A percentile compares a stretch with the other conserved stretches of the same genome.
phyloP scores from a whole-genome alignment of 768 basidiomycete species.

The Gymnopilus junonius region DNA sequence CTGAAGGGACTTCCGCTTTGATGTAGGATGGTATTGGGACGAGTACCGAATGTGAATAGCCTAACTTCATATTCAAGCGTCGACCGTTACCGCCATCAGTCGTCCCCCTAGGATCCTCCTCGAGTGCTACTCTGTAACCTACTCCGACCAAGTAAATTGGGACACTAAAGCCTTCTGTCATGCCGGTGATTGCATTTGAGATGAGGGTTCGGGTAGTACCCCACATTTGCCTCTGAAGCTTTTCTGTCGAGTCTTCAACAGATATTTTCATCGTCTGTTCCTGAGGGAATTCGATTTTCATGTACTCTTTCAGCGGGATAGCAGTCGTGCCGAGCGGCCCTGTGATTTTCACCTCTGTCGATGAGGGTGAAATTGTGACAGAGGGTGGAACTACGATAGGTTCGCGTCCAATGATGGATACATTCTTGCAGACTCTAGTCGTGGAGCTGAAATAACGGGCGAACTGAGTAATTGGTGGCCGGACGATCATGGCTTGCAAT shows the following conservation, averaged over 20 bases:
- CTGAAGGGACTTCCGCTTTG: constrained; percentile 74
- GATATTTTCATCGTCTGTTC: constrained; percentile 45
- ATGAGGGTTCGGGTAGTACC: constrained; percentile 93
- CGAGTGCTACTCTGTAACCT: constrained; percentile 88
- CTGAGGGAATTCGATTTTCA: constrained; percentile 47
- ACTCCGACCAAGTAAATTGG: constrained; percentile 93
- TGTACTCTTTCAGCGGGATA: constrained; percentile 50
- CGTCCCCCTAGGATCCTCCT: constrained; percentile 74
- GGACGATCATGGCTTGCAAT: constrained; percentile 34
- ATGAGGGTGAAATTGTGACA: constrained; percentile 45
- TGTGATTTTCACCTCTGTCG: constrained; percentile 43
- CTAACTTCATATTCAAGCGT: constrained; percentile 88
- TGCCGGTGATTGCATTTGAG: constrained; percentile 86
- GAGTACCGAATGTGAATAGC: constrained; percentile 86
- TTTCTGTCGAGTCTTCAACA: constrained; percentile 69
- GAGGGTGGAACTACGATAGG: constrained; percentile 53
- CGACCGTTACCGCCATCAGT: constrained; percentile 61
- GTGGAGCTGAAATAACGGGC: constrained; percentile 55
- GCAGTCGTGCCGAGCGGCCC: constrained; percentile 53
- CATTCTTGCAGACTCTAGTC: constrained; percentile 50
- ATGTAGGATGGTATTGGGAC: constrained; percentile 85
- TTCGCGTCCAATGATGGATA: constrained; percentile 68
- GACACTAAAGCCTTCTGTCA: constrained; percentile 85
- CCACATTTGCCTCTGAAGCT: constrained; percentile 90
- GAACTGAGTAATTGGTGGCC: constrained; percentile 36